Conservation (phyloP, 352 stramenopile species). For the Globisporangium okanoganense region DNA sequence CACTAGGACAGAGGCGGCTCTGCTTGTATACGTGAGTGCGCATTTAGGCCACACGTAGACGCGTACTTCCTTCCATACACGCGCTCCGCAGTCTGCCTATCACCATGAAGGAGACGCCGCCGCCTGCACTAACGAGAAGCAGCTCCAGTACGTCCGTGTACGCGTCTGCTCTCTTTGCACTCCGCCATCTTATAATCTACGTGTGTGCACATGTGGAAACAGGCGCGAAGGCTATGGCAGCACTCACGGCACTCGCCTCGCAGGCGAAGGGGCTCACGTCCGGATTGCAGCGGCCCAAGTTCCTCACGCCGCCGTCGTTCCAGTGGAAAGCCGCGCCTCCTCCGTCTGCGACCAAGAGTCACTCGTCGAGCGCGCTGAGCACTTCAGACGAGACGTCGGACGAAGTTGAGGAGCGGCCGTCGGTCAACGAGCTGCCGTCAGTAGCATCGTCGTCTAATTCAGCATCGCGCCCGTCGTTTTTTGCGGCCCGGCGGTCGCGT, state of each 20-base stretch:
- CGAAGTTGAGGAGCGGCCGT: constrained; percentile 2
- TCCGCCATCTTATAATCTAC: background rate
- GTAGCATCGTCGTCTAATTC: background rate
- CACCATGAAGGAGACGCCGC: background rate
- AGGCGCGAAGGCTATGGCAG: constrained; percentile 13
- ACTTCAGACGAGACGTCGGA: constrained; percentile 8
- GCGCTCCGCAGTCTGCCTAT: background rate
- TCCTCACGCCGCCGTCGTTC: background rate
- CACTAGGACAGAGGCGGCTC: background rate
- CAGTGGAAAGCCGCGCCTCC: constrained; percentile 1
- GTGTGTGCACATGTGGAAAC: background rate
- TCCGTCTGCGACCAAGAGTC: background rate
- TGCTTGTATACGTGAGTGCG: background rate
- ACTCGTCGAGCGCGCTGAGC: constrained; percentile 12
- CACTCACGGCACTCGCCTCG: constrained; percentile 11
- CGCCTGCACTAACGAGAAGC: constrained; percentile 3
- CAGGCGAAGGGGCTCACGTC: constrained; percentile 18
- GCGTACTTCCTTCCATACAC: background rate
- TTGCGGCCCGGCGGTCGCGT: background rate
- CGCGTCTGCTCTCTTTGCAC: background rate
- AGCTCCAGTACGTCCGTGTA: constrained; percentile 9
- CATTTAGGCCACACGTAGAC: background rate
- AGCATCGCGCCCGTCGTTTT: background rate
- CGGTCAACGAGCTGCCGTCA: background rate
- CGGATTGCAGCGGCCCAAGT: constrained; percentile 15